Conservation (phyloP, 805 yeast species). For the Monosporozyma servazzii region DNA sequence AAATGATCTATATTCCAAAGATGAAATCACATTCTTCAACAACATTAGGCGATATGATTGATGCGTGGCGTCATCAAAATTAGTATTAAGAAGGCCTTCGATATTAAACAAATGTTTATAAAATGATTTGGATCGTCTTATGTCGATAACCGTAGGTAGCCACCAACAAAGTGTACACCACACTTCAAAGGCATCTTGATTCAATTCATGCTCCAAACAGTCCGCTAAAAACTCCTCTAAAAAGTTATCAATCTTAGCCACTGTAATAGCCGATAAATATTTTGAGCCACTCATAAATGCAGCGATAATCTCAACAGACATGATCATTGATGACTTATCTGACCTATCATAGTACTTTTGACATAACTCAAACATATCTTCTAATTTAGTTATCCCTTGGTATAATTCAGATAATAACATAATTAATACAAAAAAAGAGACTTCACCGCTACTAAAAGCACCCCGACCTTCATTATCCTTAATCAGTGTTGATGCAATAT, state of each 20-base stretch:
- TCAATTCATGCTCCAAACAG: slow-evolving; percentile 48
- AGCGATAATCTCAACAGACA: slow-evolving; percentile 58
- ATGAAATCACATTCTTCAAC: slow-evolving; percentile 40
- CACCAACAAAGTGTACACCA: slow-evolving; percentile 78
- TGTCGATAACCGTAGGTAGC: slow-evolving; percentile 56
- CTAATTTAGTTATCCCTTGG: slow-evolving; percentile 38
- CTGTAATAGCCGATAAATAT: slow-evolving; percentile 30
- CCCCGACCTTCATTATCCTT: slow-evolving; percentile 64
- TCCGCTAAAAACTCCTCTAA: slow-evolving; percentile 36
- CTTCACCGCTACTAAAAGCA: slow-evolving; percentile 58
- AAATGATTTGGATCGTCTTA: slow-evolving; percentile 56
- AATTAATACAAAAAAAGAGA: slow-evolving; percentile 45
- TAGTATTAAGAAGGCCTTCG: slow-evolving; percentile 34
- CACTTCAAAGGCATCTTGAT: slow-evolving; percentile 63
- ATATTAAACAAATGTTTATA: slow-evolving; percentile 38
- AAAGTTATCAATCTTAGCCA: slow-evolving; percentile 37
- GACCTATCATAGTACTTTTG: slow-evolving; percentile 47
- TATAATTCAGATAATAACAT: slow-evolving; percentile 34
- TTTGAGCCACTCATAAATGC: slow-evolving; percentile 52
- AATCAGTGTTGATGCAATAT: slow-evolving; percentile 42
- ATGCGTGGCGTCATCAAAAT: slow-evolving; percentile 53
- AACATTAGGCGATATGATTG: slow-evolving; percentile 51
- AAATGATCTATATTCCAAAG: slow-evolving; percentile 48
- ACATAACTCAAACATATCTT: slow-evolving; percentile 46
- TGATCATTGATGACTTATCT: slow-evolving; percentile 71